Evolutionary conservation across 768 basidiomycete species (phyloP).

Genomic region (Suillus occidentalis): DNA sequence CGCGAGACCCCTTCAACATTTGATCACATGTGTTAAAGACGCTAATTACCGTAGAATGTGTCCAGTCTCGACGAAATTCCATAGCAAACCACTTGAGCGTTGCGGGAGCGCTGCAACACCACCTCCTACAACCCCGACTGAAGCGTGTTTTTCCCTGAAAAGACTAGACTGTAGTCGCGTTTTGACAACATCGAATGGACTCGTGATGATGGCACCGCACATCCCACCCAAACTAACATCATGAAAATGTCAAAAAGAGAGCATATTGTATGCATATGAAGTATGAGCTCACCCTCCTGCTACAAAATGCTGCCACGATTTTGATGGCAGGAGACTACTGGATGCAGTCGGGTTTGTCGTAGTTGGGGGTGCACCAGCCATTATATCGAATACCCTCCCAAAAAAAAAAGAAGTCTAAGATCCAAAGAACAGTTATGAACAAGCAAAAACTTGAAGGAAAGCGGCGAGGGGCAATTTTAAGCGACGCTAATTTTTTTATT

Average conservation of each 20-base stretch:
- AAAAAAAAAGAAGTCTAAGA: background rate
- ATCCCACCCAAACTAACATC: conserved; percentile 83
- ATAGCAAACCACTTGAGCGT: conserved; percentile 59
- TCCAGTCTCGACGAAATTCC: conserved; percentile 93
- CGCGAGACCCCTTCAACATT: background rate
- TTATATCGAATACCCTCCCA: conserved; percentile 8
- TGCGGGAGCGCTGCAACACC: conserved; percentile 33
- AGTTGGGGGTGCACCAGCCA: conserved; percentile 21
- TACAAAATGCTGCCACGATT: conserved; percentile 83
- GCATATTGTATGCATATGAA: conserved; percentile 2
- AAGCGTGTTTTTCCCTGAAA: conserved; percentile 52
- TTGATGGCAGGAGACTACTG: conserved; percentile 53
- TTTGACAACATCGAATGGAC: conserved; percentile 98
- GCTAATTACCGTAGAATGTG: conserved; percentile 68
- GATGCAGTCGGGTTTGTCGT: conserved; percentile 35
- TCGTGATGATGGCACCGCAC: conserved; percentile 96
- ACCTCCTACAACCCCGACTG: conserved; percentile 33
- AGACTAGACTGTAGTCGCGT: conserved; percentile 93
- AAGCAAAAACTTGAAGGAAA: background rate
- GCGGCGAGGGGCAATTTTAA: background rate
- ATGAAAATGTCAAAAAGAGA: conserved; percentile 2
- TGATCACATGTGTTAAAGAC: background rate
- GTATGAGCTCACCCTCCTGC: conserved; percentile 72
- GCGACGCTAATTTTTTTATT: background rate
- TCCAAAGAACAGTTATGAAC: conserved; percentile 3